These are phyloP conservation scores for Eutrema salsugineum DNA, from an alignment of 441 rosid species.

Conservation along the genomic window DNA sequence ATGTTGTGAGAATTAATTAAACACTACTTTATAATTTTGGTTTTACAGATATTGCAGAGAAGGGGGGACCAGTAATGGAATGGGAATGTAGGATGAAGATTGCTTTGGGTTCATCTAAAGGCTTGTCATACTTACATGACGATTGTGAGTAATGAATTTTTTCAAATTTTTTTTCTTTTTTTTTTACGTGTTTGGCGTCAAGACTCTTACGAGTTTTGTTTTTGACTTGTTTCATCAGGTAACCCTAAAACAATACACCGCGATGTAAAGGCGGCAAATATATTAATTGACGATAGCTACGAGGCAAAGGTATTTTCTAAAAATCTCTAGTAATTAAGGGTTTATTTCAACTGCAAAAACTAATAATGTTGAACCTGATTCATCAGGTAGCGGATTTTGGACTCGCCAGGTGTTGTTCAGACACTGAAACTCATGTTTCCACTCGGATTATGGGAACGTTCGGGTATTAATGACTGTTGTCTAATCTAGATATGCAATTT, in stretches of 20 bases:
- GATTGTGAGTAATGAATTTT: slow-evolving; percentile 54
- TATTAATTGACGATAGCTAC: too few species aligned
- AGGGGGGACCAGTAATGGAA: slow-evolving; percentile 49
- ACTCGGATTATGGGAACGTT: slow-evolving; percentile 68
- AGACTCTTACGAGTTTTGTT: too few species aligned
- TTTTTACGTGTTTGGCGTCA: too few species aligned
- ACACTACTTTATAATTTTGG: too few species aligned
- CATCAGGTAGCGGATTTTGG: slow-evolving; percentile 76
- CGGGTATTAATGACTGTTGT: slow-evolving; percentile 34
- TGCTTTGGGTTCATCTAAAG: slow-evolving; percentile 70
- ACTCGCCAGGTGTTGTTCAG: slow-evolving; percentile 52
- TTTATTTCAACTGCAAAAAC: not conserved
- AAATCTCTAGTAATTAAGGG: not conserved
- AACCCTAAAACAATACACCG: too few species aligned
- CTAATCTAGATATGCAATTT: not conserved
- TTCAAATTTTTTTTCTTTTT: too few species aligned
- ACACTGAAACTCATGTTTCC: slow-evolving; percentile 58
- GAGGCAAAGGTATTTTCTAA: not conserved
- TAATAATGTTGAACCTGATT: not conserved
- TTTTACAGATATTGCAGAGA: slow-evolving; percentile 40
- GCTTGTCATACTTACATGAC: slow-evolving; percentile 67
- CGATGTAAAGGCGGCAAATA: too few species aligned
- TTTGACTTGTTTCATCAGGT: too few species aligned
- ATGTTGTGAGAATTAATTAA: too few species aligned
- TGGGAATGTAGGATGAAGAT: slow-evolving; percentile 60